These are phyloP conservation scores for Cryptosporidium sp. DNA, from an alignment of 169 alveolate genomes.

Conservation along the genomic window DNA sequence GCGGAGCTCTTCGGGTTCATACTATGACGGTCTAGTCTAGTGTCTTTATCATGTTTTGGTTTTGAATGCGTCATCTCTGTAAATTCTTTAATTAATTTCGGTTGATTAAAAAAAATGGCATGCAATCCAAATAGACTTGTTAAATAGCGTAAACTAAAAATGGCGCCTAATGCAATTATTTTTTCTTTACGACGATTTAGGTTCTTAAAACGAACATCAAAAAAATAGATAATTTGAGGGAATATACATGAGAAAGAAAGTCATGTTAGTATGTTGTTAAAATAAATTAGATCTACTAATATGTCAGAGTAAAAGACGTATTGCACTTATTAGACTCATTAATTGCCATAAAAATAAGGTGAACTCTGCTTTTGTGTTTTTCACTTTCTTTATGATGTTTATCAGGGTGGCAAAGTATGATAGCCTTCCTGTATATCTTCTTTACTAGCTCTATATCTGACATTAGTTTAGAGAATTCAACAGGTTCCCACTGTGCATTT, in stretches of 20 bases:
- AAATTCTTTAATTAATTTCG: neutral
- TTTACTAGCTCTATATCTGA: conserved; percentile 83
- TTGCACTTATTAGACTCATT: conserved; percentile 77
- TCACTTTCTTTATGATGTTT: conserved; percentile 67
- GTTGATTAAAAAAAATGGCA: conserved; percentile 9
- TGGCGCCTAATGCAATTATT: conserved; percentile 16
- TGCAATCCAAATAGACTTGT: neutral
- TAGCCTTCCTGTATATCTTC: conserved; percentile 83
- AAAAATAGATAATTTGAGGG: neutral
- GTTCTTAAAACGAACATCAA: neutral
- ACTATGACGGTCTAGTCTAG: conserved; percentile 67
- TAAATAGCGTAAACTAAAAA: neutral
- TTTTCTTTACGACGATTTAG: neutral
- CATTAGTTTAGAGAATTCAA: conserved; percentile 84
- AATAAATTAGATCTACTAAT: neutral
- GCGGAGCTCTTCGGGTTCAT: conserved; percentile 67
- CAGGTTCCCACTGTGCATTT: conserved; percentile 85
- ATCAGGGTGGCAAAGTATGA: conserved; percentile 85
- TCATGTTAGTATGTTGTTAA: neutral
- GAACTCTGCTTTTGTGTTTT: conserved; percentile 76
- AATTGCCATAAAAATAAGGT: conserved; percentile 79
- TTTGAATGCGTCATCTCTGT: conserved; percentile 24
- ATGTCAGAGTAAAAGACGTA: neutral
- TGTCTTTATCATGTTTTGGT: conserved; percentile 50
- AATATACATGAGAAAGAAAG: neutral